These are phyloP conservation scores for Phialophora macrospora DNA, from an alignment of 2,329 filamentous ascomycete genomes.

Conservation along the genomic window DNA sequence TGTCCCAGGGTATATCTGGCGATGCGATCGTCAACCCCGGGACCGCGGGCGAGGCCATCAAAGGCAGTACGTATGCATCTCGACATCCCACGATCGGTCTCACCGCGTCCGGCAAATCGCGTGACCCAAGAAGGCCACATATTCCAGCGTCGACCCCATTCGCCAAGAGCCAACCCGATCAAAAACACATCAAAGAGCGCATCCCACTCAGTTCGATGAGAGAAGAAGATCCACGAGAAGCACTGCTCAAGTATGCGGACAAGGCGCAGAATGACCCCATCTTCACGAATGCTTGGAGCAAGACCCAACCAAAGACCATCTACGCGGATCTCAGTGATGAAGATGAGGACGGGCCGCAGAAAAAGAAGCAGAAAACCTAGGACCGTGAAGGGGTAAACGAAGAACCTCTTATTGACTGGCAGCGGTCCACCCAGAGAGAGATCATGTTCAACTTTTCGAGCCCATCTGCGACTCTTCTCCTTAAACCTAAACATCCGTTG, in stretches of 20 bases:
- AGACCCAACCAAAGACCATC: slow-evolving; percentile 88
- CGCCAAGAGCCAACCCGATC: slow-evolving; percentile 85
- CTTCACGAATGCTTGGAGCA: slow-evolving; percentile 91
- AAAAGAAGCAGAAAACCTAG: slow-evolving; percentile 55
- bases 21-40: slow-evolving; percentile 75
- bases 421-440: not conserved
- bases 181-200: slow-evolving; percentile 82
- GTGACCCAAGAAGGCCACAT: slow-evolving; percentile 83
- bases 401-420: not conserved
- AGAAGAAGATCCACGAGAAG: slow-evolving; percentile 94
- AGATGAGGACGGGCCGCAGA: slow-evolving; percentile 72
- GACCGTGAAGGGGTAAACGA: not conserved
- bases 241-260: slow-evolving; percentile 91
- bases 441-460: not conserved
- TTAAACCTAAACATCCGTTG: not conserved
- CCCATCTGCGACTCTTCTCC: too few species aligned
- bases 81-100: slow-evolving; percentile 73
- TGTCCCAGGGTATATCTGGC: slow-evolving; percentile 72
- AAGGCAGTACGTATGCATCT: slow-evolving; percentile 62
- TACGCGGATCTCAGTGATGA: slow-evolving; percentile 90
- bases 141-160: slow-evolving; percentile 86
- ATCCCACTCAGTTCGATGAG: slow-evolving; percentile 91
- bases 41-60: slow-evolving; percentile 32
- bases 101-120: slow-evolving; percentile 74
- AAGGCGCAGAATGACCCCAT: slow-evolving; percentile 90